These are phyloP conservation scores for Evernia prunastri DNA, from an alignment of 495 filamentous ascomycete genomes.

Conservation along the genomic window DNA sequence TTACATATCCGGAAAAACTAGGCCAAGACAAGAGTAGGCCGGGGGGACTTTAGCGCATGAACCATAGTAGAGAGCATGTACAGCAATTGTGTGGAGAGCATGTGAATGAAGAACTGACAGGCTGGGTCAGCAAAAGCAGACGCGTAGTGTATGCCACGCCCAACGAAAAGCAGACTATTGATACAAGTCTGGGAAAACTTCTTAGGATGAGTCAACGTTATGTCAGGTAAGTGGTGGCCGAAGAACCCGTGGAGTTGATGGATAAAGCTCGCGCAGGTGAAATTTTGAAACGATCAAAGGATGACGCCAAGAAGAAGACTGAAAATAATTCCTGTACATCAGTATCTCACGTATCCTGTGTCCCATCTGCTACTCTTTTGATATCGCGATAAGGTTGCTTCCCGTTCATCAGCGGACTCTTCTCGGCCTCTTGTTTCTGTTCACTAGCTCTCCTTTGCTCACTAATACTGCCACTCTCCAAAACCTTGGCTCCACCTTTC, in stretches of 20 bases:
- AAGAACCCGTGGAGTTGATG: background rate
- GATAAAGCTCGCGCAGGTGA: background rate
- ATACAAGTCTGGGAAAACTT: background rate
- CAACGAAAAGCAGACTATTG: background rate
- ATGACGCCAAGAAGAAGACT: background rate
- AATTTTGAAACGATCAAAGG: background rate
- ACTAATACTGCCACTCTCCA: constrained; percentile 35
- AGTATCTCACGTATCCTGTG: background rate
- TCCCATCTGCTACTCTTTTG: background rate
- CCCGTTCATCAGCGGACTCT: constrained; percentile 6
- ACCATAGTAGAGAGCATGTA: background rate
- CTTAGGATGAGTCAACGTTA: background rate
- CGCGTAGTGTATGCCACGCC: background rate
- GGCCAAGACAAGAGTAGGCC: background rate
- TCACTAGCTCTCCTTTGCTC: background rate
- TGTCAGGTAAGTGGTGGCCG: background rate
- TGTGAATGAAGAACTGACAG: background rate
- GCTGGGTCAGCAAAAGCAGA: background rate
- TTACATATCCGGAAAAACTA: background rate
- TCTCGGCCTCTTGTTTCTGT: constrained; percentile 7
- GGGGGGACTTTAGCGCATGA: background rate
- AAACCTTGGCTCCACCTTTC: constrained; percentile 63
- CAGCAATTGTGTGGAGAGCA: background rate
- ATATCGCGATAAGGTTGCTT: background rate
- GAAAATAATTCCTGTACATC: background rate